Percentiles rank a stretch among this genome's conserved stretches.
phyloP scores from a whole-genome alignment of 352 stramenopile genomes.

The Globisporangium spiculum region DNA sequence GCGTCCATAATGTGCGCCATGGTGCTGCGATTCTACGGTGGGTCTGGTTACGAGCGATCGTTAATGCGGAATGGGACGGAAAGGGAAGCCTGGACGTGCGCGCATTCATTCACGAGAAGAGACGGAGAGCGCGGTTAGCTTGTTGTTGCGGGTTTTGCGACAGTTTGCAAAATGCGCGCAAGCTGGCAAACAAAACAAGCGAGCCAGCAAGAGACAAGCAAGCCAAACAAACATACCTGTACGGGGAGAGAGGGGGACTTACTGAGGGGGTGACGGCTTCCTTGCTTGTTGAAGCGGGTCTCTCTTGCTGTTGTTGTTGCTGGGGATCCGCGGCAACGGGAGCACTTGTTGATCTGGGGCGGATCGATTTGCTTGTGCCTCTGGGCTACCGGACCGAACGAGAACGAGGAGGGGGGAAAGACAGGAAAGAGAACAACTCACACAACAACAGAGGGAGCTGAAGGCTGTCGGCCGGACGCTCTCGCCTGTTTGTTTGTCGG shows the following conservation, averaged over 20 bases:
- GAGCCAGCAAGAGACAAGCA: constrained; percentile 3
- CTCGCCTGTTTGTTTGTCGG: constrained; percentile 3
- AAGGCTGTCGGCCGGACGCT: not conserved
- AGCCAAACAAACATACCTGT: constrained; percentile 4
- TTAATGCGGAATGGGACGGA: not conserved
- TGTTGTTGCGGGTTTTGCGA: not conserved
- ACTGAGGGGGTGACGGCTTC: not conserved
- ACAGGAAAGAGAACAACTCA: not conserved
- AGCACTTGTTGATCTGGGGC: not conserved
- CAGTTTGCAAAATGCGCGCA: constrained; percentile 2
- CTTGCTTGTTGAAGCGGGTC: not conserved
- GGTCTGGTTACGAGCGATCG: too few relatives aligned
- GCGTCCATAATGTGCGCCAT: constrained; percentile 72
- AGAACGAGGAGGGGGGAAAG: not conserved
- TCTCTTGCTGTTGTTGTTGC: not conserved
- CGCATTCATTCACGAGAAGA: not conserved
- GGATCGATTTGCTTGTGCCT: not conserved
- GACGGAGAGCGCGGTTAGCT: not conserved
- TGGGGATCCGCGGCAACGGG: not conserved
- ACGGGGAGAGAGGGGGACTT: not conserved
- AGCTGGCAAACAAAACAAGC: not conserved
- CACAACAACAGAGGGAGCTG: not conserved
- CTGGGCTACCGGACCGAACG: not conserved
- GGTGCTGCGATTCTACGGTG: not conserved
- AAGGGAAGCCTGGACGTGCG: not conserved